Conservation (phyloP, 352 stramenopile species). For the Phytophthora pistaciae region DNA sequence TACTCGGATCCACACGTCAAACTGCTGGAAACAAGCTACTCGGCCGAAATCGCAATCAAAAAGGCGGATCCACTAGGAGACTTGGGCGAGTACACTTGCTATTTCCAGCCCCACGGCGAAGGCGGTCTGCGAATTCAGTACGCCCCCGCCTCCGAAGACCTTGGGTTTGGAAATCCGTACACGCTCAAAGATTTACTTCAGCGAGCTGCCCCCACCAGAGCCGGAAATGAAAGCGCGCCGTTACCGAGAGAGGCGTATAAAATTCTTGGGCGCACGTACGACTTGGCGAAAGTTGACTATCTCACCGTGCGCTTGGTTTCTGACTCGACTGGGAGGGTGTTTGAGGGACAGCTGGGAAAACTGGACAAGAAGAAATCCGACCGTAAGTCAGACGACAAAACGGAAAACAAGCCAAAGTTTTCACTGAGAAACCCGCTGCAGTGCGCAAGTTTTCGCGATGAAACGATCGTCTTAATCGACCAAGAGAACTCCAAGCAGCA, state of each 20-base stretch:
- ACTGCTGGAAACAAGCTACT: conserved; percentile 53
- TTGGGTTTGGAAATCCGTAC: conserved; percentile 40
- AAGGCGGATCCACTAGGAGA: conserved; percentile 26
- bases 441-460: conserved; percentile 31
- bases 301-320: conserved; percentile 63
- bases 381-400: conserved; percentile 7
- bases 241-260: conserved; percentile 16
- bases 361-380: conserved; percentile 6
- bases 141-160: conserved; percentile 55
- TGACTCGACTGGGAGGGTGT: conserved; percentile 41
- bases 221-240: not conserved
- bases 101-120: conserved; percentile 61
- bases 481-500: conserved; percentile 47
- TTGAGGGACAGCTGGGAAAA: conserved; percentile 53
- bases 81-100: conserved; percentile 52
- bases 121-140: conserved; percentile 54
- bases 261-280: conserved; percentile 64
- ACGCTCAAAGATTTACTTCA: conserved; percentile 51
- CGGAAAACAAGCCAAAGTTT: conserved; percentile 11
- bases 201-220: conserved; percentile 3
- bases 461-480: conserved; percentile 53
- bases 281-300: conserved; percentile 61
- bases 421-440: conserved; percentile 39
- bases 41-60: conserved; percentile 56
- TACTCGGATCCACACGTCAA: conserved; percentile 46